These are phyloP conservation scores for Austroboletus sp. DNA, from an alignment of 1,284 basidiomycete species.

Conservation along the genomic window DNA sequence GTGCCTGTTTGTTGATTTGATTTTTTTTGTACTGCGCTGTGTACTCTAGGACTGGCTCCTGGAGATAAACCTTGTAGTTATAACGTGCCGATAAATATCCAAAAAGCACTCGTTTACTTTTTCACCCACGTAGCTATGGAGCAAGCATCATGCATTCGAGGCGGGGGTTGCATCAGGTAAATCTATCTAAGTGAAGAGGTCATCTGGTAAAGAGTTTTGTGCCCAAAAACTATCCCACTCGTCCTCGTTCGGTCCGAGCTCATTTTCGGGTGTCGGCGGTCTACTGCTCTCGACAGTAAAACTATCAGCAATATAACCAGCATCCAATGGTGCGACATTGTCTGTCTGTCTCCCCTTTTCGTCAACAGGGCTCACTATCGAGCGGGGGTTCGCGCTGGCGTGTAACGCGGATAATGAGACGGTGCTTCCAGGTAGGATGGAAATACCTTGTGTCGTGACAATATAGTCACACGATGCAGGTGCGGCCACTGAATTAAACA, in stretches of 20 bases:
- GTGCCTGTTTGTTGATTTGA: conserved; percentile 17
- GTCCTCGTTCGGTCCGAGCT: conserved; percentile 23
- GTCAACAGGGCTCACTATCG: background rate
- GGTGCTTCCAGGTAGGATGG: conserved; percentile 28
- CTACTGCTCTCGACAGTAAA: conserved; percentile 9
- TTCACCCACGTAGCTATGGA: background rate
- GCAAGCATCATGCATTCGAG: conserved; percentile 15
- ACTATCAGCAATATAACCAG: conserved; percentile 31
- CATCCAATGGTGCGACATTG: conserved; percentile 36
- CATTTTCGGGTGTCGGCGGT: conserved; percentile 21
- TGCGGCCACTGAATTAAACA: conserved; percentile 64
- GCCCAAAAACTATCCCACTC: conserved; percentile 33
- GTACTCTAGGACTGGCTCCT: conserved; percentile 12
- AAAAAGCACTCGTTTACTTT: conserved; percentile 10
- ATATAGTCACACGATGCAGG: conserved; percentile 66
- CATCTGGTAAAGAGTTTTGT: conserved; percentile 26
- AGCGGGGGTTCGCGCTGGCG: background rate
- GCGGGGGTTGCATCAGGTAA: background rate
- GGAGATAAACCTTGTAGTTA: background rate
- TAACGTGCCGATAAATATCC: background rate
- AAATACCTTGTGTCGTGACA: conserved; percentile 56
- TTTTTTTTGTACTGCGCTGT: background rate
- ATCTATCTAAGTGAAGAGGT: conserved; percentile 17
- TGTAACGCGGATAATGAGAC: conserved; percentile 5
- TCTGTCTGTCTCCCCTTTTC: conserved; percentile 5